Evolutionary conservation across 495 filamentous ascomycete species (phyloP).

Genomic region (Parathielavia appendiculata): DNA sequence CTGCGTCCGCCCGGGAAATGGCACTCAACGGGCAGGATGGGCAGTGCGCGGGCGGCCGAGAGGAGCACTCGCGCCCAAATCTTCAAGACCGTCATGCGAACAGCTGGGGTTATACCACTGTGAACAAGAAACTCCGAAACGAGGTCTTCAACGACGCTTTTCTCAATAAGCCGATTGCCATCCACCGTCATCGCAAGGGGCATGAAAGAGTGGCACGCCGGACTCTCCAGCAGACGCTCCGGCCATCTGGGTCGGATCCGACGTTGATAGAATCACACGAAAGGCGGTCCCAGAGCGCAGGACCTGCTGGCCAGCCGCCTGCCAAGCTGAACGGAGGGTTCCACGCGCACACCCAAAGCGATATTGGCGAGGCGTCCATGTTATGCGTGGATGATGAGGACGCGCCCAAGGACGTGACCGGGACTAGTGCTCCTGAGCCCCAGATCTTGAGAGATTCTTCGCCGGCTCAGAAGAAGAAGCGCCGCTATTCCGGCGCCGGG

Average conservation of each 20-base stretch:
- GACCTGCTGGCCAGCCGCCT: conserved; percentile 9
- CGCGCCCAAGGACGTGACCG: conserved; percentile 43
- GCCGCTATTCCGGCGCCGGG: conserved; percentile 77
- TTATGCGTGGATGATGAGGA: conserved; percentile 24
- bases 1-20: conserved; percentile 24
- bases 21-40: not conserved
- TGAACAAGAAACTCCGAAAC: conserved; percentile 82
- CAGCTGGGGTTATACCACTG: conserved; percentile 93
- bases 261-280: conserved; percentile 21
- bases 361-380: conserved; percentile 21
- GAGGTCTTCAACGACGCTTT: conserved; percentile 95
- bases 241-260: conserved; percentile 33
- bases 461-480: conserved; percentile 38
- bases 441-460: conserved; percentile 41
- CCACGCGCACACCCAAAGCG: conserved; percentile 33
- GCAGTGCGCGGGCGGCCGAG: conserved; percentile 3
- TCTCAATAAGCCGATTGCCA: conserved; percentile 66
- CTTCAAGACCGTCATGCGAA: conserved; percentile 51
- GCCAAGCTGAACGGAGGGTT: conserved; percentile 8
- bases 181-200: conserved; percentile 54
- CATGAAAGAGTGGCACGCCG: conserved; percentile 55
- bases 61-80: conserved; percentile 31
- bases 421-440: conserved; percentile 53
- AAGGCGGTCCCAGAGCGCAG: conserved; percentile 7
- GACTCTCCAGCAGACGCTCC: conserved; percentile 35